Base-by-base conservation (phyloP, 2,329 filamentous ascomycete genomes). In the Colletotrichum musae region DNA sequence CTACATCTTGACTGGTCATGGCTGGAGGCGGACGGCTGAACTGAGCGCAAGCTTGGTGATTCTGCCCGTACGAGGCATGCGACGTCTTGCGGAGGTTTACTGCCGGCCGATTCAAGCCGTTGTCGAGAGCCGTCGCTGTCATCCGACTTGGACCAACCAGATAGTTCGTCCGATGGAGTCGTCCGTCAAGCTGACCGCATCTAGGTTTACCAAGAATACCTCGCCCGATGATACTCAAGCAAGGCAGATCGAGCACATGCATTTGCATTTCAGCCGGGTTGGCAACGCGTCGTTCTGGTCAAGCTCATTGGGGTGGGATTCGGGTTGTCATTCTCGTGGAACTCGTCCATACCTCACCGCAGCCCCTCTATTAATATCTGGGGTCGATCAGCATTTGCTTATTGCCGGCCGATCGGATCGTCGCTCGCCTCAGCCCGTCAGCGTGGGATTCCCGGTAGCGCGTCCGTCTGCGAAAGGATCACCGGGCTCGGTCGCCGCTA, bases 341-440 rank as follows among this genome's bases (percentile, higher is more conserved):
- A 51, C 13, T 45, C 53, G 48, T 21, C 43, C 41, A 50, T 60
- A 16, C 47, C n/a, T 24, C 18, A 18, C 48, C 43, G 65, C 21
- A 39, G 24, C 36, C 21, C 52, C 58, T 58, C 58, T 63, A 63
- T 64, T 54, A 63, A 68, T 62, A 39, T 50, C 57, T 64, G 53
- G 63, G 50, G 32, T 36, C 39, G 45, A 45, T 57, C 32, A 18
- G 59, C 54, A 32, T 26, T 56, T 26, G 52, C 18, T 32, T 28
- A 36, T 43, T 65, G 48, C 61, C 43, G 56, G 41, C 41, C 32
- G 61, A 58, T 60, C 43, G 26, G 41, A 66, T 66, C 56, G 56
- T 28, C 43, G 62, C 62, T 66, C 66, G 56, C 54, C 28, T 69
- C 32, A 59, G 65, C 65, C 47, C 52, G 28, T 18, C 16, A 54